Percentiles rank a stretch among this genome's conserved stretches.
These are phyloP conservation scores for Prototheca wickerhamii DNA, from an alignment of 163 green algal species.

Conservation along the genomic window DNA sequence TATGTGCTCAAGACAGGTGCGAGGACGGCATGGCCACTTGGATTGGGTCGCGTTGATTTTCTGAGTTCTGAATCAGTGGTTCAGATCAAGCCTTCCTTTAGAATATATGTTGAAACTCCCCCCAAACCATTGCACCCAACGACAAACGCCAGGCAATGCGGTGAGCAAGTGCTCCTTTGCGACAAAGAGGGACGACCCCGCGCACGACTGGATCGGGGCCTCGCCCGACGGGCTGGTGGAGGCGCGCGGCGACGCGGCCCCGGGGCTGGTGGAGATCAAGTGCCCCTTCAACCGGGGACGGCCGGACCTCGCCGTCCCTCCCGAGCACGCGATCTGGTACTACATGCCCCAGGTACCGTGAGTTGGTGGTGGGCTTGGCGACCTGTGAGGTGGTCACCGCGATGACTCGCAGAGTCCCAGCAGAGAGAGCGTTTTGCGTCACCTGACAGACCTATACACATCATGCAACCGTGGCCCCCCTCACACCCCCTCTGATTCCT, in stretches of 20 bases:
- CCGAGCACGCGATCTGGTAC: conserved; percentile 40
- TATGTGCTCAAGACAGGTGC: conserved; percentile 21
- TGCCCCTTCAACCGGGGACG: conserved; percentile 58
- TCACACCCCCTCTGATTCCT: not conserved
- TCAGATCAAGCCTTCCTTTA: too few relatives aligned
- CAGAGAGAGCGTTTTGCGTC: not conserved
- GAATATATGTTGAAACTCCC: too few relatives aligned
- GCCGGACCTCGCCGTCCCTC: conserved; percentile 36
- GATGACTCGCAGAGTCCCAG: not conserved
- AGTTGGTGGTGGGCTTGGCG: not conserved
- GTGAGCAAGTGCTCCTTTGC: conserved; percentile 33
- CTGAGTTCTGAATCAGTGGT: too few relatives aligned
- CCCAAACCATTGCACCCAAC: too few relatives aligned
- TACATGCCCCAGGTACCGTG: conserved; percentile 59
- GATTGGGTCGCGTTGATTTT: too few relatives aligned
- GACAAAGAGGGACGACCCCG: conserved; percentile 35
- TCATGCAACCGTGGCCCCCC: not conserved
- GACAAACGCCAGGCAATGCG: conserved; percentile 28
- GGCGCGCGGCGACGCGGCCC: conserved; percentile 8
- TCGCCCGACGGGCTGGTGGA: conserved; percentile 61
- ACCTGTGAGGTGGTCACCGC: not conserved
- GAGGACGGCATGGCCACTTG: too few relatives aligned
- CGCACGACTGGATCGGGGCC: conserved; percentile 58
- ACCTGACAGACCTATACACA: not conserved
- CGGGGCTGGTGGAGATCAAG: conserved; percentile 72